phyloP scores from a whole-genome alignment of 805 yeast species.

The Kodamaea kaohsiungensis region DNA sequence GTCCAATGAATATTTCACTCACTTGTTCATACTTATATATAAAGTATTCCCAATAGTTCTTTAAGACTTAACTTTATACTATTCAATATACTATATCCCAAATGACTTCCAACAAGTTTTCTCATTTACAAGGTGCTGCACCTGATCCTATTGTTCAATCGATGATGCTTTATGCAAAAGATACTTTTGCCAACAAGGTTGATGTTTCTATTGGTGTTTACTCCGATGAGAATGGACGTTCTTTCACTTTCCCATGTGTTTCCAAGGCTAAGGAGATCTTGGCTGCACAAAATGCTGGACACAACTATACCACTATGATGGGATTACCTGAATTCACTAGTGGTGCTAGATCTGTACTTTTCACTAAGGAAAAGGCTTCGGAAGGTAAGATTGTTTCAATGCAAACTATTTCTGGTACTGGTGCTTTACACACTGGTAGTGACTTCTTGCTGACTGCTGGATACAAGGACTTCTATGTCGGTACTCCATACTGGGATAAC shows the following conservation, averaged over 20 bases:
- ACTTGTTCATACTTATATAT: neutral
- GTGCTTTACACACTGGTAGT: conserved; percentile 41
- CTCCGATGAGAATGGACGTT: conserved; percentile 38
- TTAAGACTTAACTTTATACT: neutral
- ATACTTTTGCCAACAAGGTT: conserved; percentile 33
- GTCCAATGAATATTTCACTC: neutral
- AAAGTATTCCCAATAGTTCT: neutral
- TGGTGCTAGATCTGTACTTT: conserved; percentile 36
- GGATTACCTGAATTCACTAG: conserved; percentile 40
- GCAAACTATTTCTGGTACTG: conserved; percentile 45
- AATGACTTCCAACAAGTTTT: conserved; percentile 20
- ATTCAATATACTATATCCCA: no score
- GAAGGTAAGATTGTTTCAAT: conserved; percentile 33
- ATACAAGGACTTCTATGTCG: conserved; percentile 30
- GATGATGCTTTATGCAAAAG: conserved; percentile 22
- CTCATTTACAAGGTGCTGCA: conserved; percentile 19
- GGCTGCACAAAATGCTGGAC: conserved; percentile 41
- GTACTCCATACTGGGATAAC: conserved; percentile 43
- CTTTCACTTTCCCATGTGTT: conserved; percentile 41
- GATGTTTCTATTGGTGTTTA: conserved; percentile 50
- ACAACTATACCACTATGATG: conserved; percentile 43
- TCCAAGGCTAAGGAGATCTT: conserved; percentile 35
- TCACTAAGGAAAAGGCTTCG: conserved; percentile 29
- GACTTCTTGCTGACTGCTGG: conserved; percentile 28
- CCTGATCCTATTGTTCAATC: conserved; percentile 32